Base-by-base conservation (phyloP, 768 basidiomycete species). In the Mycena sanguinolenta region DNA sequence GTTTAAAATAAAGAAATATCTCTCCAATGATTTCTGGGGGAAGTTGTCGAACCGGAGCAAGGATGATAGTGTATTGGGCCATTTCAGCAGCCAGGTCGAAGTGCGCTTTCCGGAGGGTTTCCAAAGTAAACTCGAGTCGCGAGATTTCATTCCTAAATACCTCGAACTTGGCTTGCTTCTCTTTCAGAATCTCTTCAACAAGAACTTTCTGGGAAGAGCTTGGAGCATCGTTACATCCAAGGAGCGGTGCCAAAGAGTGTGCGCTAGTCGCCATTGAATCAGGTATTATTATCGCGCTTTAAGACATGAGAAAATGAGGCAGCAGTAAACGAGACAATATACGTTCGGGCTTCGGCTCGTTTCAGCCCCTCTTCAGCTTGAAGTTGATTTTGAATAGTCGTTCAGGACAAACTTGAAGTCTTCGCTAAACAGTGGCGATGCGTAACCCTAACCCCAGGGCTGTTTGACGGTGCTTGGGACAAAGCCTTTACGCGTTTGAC, bases 401-500 rank as follows among this genome's bases (percentile, higher is more conserved):
- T n/a, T n/a, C n/a, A n/a, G n/a, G n/a, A n/a, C 44, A 17, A 34
- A 34, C 32, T 34, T 34, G 32, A 34, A 34, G 32, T 10, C 32
- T 4, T 34, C n/a, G n/a, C n/a, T n/a, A n/a, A n/a, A n/a, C n/a
- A n/a, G n/a, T n/a, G n/a, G 10, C 10, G 4, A 34, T 34, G 32
- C 32, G 32, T 34, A 34, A 34, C 32, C 32, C 32, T 34, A 34
- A 34, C 32, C 32, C 32, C 19, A 42, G 19, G 39, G 32, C 16
- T 60, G 44, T 49, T 60, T 60, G 19, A 34, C 10, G 32, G 32
- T 34, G 32, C 32, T 34, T 34, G 32, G 6, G 10, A 34, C n/a
- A 34, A 34, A 32, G 17, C 38, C 10, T 54, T 46, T 61, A 67
- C 65, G 67, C 67, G 67, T 55, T 69, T 42, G 68, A 69, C 68